Conservation (phyloP, 2,329 filamentous ascomycete species). For the Dactylellina drechsleri region DNA sequence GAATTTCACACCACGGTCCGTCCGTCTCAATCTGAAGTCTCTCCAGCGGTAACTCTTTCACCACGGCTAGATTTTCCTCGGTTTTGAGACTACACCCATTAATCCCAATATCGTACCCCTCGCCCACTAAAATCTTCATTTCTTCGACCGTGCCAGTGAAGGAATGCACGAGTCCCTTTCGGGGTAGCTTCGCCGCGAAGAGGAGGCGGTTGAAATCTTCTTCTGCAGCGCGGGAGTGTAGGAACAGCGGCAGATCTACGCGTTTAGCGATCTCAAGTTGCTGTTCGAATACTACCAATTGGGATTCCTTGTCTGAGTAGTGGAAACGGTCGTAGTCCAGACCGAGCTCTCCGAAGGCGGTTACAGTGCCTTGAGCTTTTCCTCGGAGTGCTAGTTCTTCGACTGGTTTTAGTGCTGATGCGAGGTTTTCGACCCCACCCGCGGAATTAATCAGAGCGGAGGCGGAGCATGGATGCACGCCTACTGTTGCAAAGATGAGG, state of each 20-base stretch:
- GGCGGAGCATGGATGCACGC: conserved; percentile 91
- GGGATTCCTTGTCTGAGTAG: conserved; percentile 79
- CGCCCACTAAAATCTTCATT: conserved; percentile 79
- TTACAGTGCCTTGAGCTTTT: conserved; percentile 70
- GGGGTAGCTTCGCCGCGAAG: conserved; percentile 60
- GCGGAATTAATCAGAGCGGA: conserved; percentile 75
- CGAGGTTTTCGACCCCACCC: conserved; percentile 58
- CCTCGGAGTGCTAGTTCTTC: conserved; percentile 71
- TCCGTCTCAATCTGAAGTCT: conserved; percentile 94
- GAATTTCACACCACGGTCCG: conserved; percentile 96
- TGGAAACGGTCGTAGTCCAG: conserved; percentile 94
- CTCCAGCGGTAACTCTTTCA: conserved; percentile 79
- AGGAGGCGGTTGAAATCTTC: conserved; percentile 82
- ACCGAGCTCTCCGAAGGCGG: conserved; percentile 92
- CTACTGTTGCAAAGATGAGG: conserved; percentile 86
- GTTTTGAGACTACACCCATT: conserved; percentile 98
- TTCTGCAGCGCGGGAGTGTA: conserved; percentile 89
- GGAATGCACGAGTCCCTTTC: conserved; percentile 86
- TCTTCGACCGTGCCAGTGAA: conserved; percentile 91
- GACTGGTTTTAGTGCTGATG: conserved; percentile 68
- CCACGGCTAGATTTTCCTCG: conserved; percentile 85
- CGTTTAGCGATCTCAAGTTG: conserved; percentile 82
- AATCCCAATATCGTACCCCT: conserved; percentile 90
- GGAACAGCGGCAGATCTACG: conserved; percentile 84
- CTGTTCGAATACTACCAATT: conserved; percentile 83